These are phyloP conservation scores for Fonsecaea erecta DNA, from an alignment of 2,329 filamentous ascomycete species.

Conservation along the genomic window DNA sequence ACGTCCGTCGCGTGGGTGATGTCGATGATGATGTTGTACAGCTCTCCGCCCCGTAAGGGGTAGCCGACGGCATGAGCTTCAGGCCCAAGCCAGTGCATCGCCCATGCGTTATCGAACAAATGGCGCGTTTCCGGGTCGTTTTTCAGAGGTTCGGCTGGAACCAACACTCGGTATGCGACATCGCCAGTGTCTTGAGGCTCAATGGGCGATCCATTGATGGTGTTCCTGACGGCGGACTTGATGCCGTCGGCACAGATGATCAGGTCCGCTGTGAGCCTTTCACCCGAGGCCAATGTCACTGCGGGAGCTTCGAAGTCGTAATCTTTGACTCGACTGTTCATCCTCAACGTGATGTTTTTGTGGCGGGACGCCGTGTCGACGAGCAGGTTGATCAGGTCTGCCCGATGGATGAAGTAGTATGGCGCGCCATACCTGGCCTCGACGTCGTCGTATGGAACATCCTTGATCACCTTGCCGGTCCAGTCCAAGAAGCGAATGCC, in stretches of 20 bases:
- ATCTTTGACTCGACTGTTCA: conserved; percentile 34
- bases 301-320: conserved; percentile 40
- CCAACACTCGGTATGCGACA: conserved; percentile 41
- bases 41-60: conserved; percentile 40
- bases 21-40: conserved; percentile 44
- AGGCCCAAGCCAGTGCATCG: conserved; percentile 42
- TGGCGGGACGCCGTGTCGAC: conserved; percentile 29
- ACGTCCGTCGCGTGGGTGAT: conserved; percentile 36
- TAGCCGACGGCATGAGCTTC: conserved; percentile 43
- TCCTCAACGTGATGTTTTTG: conserved; percentile 33
- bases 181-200: conserved; percentile 41
- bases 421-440: conserved; percentile 39
- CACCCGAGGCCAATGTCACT: conserved; percentile 32
- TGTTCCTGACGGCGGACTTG: conserved; percentile 38
- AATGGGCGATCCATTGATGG: conserved; percentile 37
- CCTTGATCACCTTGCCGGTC: conserved; percentile 40
- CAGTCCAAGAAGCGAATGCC: conserved; percentile 42
- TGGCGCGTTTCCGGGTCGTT: conserved; percentile 39
- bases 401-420: conserved; percentile 43
- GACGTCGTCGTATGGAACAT: conserved; percentile 36
- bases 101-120: conserved; percentile 40
- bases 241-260: conserved; percentile 42
- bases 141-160: conserved; percentile 37
- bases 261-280: conserved; percentile 37
- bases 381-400: conserved; percentile 38